Evolutionary conservation across 306 rosid genomes (phyloP).

Genomic region (Sphenostylis stenocarpa): DNA sequence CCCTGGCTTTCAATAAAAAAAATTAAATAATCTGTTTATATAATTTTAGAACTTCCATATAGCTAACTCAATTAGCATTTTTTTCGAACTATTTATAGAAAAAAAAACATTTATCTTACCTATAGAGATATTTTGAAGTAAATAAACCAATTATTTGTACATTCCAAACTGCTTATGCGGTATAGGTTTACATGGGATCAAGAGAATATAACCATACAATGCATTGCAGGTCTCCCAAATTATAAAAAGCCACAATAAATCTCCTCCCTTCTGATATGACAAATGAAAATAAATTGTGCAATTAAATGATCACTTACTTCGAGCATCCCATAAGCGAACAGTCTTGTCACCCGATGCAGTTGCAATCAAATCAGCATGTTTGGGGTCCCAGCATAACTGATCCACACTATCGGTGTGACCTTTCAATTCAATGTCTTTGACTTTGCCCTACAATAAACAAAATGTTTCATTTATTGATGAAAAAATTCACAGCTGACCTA

Average conservation of each 20-base stretch:
- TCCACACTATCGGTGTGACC: conserved; percentile 99
- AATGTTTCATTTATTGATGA: not conserved
- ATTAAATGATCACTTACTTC: conserved; percentile 61
- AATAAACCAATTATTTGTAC: not conserved
- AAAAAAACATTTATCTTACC: not conserved
- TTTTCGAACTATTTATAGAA: not conserved
- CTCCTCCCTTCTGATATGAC: not conserved
- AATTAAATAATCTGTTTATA: not conserved
- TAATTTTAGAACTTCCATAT: not conserved
- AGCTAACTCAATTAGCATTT: not conserved
- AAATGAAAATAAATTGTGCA: conserved; percentile 2
- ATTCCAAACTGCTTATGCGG: not conserved
- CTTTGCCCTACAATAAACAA: conserved; percentile 62
- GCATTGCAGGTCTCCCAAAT: conserved; percentile 7
- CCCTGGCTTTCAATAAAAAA: not conserved
- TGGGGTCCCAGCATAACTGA: conserved; percentile 99
- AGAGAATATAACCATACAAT: conserved; percentile 13
- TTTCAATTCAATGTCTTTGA: conserved; percentile 87
- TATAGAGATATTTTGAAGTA: not conserved
- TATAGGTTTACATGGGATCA: not conserved
- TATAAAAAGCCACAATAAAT: conserved; percentile 11
- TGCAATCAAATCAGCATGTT: conserved; percentile 86
- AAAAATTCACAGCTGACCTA: conserved; percentile 11
- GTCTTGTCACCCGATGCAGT: conserved; percentile 98
- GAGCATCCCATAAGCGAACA: conserved; percentile 96